A percentile compares a stretch with the other conserved stretches of the same genome.
Evolutionary conservation across 192 early-diverging fungal species (phyloP).

Genomic region (Obelidium mucronatum): DNA sequence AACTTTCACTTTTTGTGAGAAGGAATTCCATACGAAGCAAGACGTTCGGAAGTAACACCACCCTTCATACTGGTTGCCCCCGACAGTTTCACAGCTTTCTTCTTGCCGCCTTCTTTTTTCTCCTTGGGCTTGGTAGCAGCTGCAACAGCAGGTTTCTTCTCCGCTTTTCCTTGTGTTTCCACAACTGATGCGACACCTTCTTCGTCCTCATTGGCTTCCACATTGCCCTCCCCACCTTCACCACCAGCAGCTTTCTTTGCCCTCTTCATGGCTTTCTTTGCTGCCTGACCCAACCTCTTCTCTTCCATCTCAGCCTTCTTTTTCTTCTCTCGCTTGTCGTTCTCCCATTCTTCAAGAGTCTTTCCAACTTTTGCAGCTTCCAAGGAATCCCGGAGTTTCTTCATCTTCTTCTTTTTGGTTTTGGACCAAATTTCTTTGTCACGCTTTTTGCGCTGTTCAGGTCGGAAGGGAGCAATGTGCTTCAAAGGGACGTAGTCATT

Average conservation of each 20-base stretch:
- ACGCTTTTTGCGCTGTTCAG: slow-evolving; percentile 47
- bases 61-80: slow-evolving; percentile 19
- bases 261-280: slow-evolving; percentile 9
- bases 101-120: slow-evolving; percentile 38
- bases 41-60: slow-evolving; percentile 34
- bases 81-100: not conserved
- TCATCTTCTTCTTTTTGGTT: slow-evolving; percentile 36
- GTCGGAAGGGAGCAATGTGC: slow-evolving; percentile 81
- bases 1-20: slow-evolving; percentile 27
- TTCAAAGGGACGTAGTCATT: slow-evolving; percentile 88
- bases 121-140: slow-evolving; percentile 9
- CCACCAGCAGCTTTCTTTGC: slow-evolving; percentile 11
- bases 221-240: slow-evolving; percentile 5
- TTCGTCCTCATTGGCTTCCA: slow-evolving; percentile 17
- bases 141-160: not conserved
- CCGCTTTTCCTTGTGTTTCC: not conserved
- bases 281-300: slow-evolving; percentile 14
- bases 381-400: slow-evolving; percentile 33
- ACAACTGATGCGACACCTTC: not conserved
- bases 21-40: slow-evolving; percentile 45
- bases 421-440: slow-evolving; percentile 52
- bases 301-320: slow-evolving; percentile 21
- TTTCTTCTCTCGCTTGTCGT: slow-evolving; percentile 37
- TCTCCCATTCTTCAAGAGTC: slow-evolving; percentile 30
- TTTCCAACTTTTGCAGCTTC: slow-evolving; percentile 29